Percentiles rank a stretch among this genome's conserved stretches.
These are phyloP conservation scores for Cladosporium velox DNA, from an alignment of 2,329 filamentous ascomycete genomes.

Conservation along the genomic window DNA sequence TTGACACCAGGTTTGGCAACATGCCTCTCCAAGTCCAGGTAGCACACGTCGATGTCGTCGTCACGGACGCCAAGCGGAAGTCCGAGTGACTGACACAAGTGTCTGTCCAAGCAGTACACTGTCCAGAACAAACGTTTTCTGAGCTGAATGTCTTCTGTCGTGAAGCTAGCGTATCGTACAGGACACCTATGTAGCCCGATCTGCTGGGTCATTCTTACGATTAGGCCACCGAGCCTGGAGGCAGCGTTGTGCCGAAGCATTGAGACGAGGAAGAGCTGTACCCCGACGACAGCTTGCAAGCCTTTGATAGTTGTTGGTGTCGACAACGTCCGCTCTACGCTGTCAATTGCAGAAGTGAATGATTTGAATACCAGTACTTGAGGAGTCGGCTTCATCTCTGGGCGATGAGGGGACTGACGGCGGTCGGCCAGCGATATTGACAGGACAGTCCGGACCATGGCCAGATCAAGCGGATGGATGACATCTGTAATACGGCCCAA, in stretches of 20 bases:
- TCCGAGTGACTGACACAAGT: conserved; percentile 59
- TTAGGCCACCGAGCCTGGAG: conserved; percentile 57
- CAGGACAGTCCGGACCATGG: conserved; percentile 52
- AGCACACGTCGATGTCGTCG: conserved; percentile 61
- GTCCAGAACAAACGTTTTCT: conserved; percentile 60
- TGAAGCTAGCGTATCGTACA: conserved; percentile 54
- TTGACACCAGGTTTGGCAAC: conserved; percentile 12
- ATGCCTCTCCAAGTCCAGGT: conserved; percentile 53
- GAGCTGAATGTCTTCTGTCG: conserved; percentile 48
- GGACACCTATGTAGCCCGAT: conserved; percentile 62
- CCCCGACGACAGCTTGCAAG: conserved; percentile 55
- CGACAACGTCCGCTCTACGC: conserved; percentile 50
- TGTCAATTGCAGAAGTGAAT: conserved; percentile 54
- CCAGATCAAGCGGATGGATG: conserved; percentile 41
- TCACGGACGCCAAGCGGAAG: conserved; percentile 58
- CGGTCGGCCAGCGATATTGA: conserved; percentile 58
- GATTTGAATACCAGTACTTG: conserved; percentile 50
- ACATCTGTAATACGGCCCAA: conserved; percentile 25
- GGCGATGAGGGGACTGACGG: conserved; percentile 42
- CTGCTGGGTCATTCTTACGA: conserved; percentile 59
- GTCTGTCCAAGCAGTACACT: conserved; percentile 57
- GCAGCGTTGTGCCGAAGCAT: conserved; percentile 60
- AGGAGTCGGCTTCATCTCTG: conserved; percentile 40
- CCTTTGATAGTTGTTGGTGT: conserved; percentile 51
- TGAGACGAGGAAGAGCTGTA: conserved; percentile 58